Percentiles rank a stretch among this genome's conserved stretches.
These are phyloP conservation scores for Hypoxylon cercidicola DNA, from an alignment of 495 filamentous ascomycete genomes.

Conservation along the genomic window DNA sequence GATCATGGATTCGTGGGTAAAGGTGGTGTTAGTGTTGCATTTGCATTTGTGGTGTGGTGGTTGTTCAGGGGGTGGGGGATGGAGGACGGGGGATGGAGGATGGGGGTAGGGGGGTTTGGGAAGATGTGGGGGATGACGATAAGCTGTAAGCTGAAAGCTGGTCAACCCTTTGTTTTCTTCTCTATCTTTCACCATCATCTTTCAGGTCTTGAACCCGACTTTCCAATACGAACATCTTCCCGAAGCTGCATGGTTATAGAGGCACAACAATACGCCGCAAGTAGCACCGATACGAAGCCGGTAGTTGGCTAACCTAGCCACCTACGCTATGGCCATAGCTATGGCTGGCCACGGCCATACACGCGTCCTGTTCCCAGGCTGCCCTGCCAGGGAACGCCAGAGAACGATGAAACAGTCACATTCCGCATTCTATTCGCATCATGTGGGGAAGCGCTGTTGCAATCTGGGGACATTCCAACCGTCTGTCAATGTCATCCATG, in stretches of 20 bases:
- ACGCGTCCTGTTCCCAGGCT: conserved; percentile 4
- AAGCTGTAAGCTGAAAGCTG: conserved; percentile 6
- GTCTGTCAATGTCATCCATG: conserved; percentile 17
- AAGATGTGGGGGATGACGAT: conserved; percentile 26
- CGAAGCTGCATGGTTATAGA: conserved; percentile 18
- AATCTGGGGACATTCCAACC: conserved; percentile 9
- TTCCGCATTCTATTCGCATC: conserved; percentile 29
- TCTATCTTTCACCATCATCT: background rate
- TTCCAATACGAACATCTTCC: conserved; percentile 17
- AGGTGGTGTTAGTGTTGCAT: conserved; percentile 1
- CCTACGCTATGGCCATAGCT: background rate
- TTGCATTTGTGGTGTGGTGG: conserved; percentile 1
- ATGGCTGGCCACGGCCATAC: too few relatives aligned
- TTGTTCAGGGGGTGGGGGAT: background rate
- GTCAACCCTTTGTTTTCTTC: background rate
- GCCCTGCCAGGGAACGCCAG: background rate
- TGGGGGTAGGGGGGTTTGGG: background rate
- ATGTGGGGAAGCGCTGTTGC: conserved; percentile 28
- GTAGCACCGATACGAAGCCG: conserved; percentile 21
- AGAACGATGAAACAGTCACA: conserved; percentile 36
- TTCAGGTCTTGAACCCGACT: conserved; percentile 3
- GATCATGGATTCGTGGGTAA: conserved; percentile 9
- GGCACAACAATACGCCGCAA: conserved; percentile 16
- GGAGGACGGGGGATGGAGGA: background rate
- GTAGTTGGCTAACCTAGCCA: too few relatives aligned